Conservation (phyloP, 768 basidiomycete genomes). For the Agaricus subrufescens region DNA sequence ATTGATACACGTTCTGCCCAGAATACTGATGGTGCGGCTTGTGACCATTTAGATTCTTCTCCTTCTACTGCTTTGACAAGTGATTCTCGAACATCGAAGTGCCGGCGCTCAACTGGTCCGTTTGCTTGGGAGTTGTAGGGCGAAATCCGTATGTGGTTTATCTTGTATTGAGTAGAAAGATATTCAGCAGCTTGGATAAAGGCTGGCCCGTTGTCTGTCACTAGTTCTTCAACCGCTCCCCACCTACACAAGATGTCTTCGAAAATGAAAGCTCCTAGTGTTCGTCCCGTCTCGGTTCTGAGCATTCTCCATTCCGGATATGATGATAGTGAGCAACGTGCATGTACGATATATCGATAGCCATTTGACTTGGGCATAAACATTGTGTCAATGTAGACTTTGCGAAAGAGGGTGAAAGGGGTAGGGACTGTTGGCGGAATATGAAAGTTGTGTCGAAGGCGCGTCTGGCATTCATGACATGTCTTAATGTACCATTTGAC, state of each 20-base stretch:
- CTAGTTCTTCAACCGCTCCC: constrained; percentile 21
- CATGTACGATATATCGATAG: constrained; percentile 25
- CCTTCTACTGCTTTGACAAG: constrained; percentile 6
- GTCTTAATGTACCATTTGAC: constrained; percentile 25
- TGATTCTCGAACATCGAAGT: no score
- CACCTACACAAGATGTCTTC: constrained; percentile 17
- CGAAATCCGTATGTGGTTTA: no score
- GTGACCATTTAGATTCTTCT: constrained; percentile 26
- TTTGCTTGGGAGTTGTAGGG: no score
- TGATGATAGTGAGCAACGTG: constrained; percentile 12
- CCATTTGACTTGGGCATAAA: constrained; percentile 17
- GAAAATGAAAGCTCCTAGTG: constrained; percentile 25
- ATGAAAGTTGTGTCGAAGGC: constrained; percentile 15
- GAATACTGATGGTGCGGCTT: constrained; percentile 19
- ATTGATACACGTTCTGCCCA: constrained; percentile 23
- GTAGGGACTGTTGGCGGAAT: constrained; percentile 18
- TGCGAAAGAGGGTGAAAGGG: constrained; percentile 14
- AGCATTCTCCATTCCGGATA: constrained; percentile 22
- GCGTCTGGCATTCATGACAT: constrained; percentile 26
- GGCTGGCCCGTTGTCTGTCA: constrained; percentile 13
- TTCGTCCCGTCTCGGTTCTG: constrained; percentile 35
- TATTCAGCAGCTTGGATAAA: no score
- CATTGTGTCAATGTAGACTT: constrained; percentile 9
- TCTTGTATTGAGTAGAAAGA: no score
- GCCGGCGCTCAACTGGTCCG: no score